Conservation (phyloP, 2,329 filamentous ascomycete species). For the Colletotrichum tabaci region DNA sequence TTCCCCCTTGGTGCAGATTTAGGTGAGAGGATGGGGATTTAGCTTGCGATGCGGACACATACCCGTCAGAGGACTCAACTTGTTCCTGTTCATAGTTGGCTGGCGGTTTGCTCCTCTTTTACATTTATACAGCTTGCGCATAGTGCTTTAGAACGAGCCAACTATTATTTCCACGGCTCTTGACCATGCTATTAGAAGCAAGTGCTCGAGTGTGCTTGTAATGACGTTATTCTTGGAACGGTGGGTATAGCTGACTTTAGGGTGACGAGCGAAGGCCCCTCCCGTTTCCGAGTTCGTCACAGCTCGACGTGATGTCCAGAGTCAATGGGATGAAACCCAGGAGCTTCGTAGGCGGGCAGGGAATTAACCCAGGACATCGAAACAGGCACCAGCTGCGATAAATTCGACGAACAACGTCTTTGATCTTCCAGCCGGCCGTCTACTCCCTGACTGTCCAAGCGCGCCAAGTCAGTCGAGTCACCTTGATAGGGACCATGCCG, state of each 20-base stretch:
- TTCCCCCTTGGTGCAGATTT: not conserved
- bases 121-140: constrained; percentile 28
- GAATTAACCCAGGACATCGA: too few relatives aligned
- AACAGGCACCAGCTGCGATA: too few relatives aligned
- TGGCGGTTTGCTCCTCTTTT: constrained; percentile 25
- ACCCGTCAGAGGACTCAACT: constrained; percentile 20
- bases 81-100: constrained; percentile 25
- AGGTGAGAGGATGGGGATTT: constrained; percentile 5
- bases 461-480: not conserved
- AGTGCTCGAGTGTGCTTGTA: not conserved
- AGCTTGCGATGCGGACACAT: constrained; percentile 17
- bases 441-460: too few relatives aligned
- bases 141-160: constrained; percentile 18
- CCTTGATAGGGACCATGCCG: constrained; percentile 1
- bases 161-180: not conserved
- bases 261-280: not conserved
- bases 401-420: too few relatives aligned
- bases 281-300: too few relatives aligned
- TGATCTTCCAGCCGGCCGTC: too few relatives aligned
- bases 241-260: not conserved
- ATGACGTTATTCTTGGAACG: not conserved
- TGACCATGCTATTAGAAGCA: too few relatives aligned
- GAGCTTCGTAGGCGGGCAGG: too few relatives aligned
- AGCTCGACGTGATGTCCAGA: not conserved
- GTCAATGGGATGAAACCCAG: too few relatives aligned